Evolutionary conservation across 2,329 filamentous ascomycete genomes (phyloP), one percentile per base, ranked within the genome.

Genomic region (Aureobasidium melanogenum): DNA sequence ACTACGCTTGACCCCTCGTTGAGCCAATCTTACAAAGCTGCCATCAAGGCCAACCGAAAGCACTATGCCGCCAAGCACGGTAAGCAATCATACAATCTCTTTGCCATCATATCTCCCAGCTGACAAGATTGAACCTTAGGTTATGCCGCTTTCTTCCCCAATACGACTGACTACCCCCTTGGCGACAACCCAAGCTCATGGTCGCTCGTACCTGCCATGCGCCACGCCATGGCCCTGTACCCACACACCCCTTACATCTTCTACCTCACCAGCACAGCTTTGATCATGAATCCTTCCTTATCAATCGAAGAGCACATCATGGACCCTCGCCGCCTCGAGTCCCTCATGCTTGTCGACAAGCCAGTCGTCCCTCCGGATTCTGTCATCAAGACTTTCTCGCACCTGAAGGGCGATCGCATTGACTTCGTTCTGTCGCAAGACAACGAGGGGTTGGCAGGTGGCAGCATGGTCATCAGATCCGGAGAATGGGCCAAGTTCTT

Each of bases 401-500:
- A 96, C 70, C 78, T 96, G n/a, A 85, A 84, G 64, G 87, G 86
- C 38, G 80, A 88, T 47, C 83, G 91, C 61, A 85, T 96, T 44
- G 89, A 96, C 66, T 79, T 97, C 15, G 82, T 97, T 41, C 73
- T 97, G 39, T 88, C 89, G 7, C 91, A 97, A 75, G 94, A 99
- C 71, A 83, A 82, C 51, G 87, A 89, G 38, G 92, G 93, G 6
- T 72, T 99, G 58, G 84, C 85, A 28, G 82, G 86, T 17, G 85
- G 84, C 12, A 96, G 90, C 74, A 88, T 96, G 64, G 78, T 97
- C 15, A 72, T 99, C 14, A 82, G 85, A 64, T 89, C 88, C 63
- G 91, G 92, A 24, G 90, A 94, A 60, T 99, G 93, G 90, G 88
- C 89, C 47, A 88, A 88, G 70, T 99, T 89, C 78, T 90, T 99